Evolutionary conservation across 2,329 filamentous ascomycete species (phyloP).

Genomic region (Ophiostoma ips): DNA sequence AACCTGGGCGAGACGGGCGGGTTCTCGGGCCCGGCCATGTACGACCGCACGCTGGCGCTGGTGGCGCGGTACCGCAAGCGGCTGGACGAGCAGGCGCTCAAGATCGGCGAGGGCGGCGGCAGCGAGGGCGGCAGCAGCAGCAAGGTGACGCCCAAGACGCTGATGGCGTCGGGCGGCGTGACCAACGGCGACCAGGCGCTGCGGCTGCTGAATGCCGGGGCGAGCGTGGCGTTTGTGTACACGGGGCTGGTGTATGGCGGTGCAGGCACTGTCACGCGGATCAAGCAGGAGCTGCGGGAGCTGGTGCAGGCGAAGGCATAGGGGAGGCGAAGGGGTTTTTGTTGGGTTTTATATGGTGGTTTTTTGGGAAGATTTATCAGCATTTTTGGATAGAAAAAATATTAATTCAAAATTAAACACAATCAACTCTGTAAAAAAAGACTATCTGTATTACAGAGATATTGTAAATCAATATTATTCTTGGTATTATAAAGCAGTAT

Average conservation of each 20-base stretch:
- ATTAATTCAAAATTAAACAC: too few species aligned
- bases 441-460: too few species aligned
- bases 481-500: too few species aligned
- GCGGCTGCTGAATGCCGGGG: constrained; percentile 72
- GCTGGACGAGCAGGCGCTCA: constrained; percentile 35
- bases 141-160: constrained; percentile 43
- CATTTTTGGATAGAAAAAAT: too few species aligned
- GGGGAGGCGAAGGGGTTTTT: too few species aligned
- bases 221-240: constrained; percentile 83
- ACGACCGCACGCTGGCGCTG: constrained; percentile 62
- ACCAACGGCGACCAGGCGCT: constrained; percentile 75
- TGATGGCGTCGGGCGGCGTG: constrained; percentile 90
- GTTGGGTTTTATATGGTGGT: background rate
- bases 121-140: constrained; percentile 12
- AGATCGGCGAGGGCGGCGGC: constrained; percentile 16
- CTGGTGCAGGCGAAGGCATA: constrained; percentile 19
- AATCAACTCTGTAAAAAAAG: too few species aligned
- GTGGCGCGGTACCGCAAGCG: constrained; percentile 65
- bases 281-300: constrained; percentile 48
- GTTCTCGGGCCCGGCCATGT: constrained; percentile 83
- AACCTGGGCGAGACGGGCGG: constrained; percentile 68
- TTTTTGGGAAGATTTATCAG: background rate
- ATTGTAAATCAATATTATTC: too few species aligned
- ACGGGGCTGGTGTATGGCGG: constrained; percentile 58
- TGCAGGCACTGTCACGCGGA: constrained; percentile 48